Base-by-base conservation (phyloP, 805 yeast species). In the Scheffersomyces stipitis region DNA sequence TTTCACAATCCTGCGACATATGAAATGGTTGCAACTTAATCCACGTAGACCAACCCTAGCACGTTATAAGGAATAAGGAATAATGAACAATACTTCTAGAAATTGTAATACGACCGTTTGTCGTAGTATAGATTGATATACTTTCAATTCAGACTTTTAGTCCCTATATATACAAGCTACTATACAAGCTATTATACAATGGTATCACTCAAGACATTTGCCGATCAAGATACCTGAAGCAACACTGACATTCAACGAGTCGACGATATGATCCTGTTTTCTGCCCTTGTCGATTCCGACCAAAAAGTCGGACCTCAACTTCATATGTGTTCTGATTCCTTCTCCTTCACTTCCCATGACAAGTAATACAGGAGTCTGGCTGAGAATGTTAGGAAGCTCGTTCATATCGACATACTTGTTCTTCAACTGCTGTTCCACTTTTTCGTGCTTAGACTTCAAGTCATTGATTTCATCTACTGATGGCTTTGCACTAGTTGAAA, bases 241-340 rank as follows among this genome's bases (percentile, higher is more conserved):
- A 6, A 89, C 96, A 54, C 93, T 86, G 22, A 87, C 97, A 54
- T 89, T 89, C 52, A 89, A 65, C 20, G 95, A 85, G 54, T 88
- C 96, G 26, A 89, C 81, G 4, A 58, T 45, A 10, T 23, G 42
- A 34, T 56, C 60, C 13, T 52, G 55, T 12, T 38, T 44, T 22
- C 69, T 44, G 5, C 64, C 59, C 30, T 63, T 58, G 10, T 57
- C 62, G 31, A 76, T 52, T 1, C 69, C 66, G 12, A 75, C 75
- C 33, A 74, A 56, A 42, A 51, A 68, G 38, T 83, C 85, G 34
- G 86, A 76, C 48, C 78, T 66, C 36, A 77, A 62, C 42, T 77
- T 65, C 46, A 89, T 51, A 31, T 78, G 75, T 5, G 82, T 82
- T 36, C 96, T 69, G 17, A 89, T 78, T 26, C 97, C 97, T 4